Evolutionary conservation across 345 rosid genomes (phyloP).

Genomic region (Gossypioides kirkii): DNA sequence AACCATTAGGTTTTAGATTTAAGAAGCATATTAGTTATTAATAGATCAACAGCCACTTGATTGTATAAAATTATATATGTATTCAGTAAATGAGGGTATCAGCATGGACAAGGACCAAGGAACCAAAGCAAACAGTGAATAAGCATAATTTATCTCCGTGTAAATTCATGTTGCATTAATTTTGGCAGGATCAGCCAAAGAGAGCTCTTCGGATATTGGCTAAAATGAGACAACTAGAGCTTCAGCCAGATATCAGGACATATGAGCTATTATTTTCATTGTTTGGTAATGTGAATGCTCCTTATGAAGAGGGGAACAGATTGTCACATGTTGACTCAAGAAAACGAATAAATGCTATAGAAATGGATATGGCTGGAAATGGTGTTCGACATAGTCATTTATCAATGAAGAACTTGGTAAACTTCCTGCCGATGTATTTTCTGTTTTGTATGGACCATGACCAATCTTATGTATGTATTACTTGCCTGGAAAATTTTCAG

Average conservation of each 20-base stretch:
- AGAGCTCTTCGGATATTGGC: constrained; percentile 59
- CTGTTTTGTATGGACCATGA: constrained; percentile 8
- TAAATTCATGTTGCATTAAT: constrained; percentile 10
- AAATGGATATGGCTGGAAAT: constrained; percentile 65
- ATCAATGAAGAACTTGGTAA: constrained; percentile 69
- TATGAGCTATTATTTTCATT: constrained; percentile 67
- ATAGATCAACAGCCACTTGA: neutral
- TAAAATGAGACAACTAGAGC: constrained; percentile 59
- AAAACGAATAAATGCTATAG: constrained; percentile 66
- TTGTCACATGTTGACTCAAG: constrained; percentile 49
- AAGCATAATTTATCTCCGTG: neutral
- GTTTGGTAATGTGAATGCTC: constrained; percentile 68
- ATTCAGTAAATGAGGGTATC: neutral
- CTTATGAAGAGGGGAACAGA: constrained; percentile 58
- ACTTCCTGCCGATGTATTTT: constrained; percentile 13
- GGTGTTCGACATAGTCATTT: constrained; percentile 55
- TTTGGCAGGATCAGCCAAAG: constrained; percentile 71
- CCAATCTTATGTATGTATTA: neutral
- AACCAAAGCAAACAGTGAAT: neutral
- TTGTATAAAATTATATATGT: neutral
- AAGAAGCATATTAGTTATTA: neutral
- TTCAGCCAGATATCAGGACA: constrained; percentile 56
- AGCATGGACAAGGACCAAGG: neutral
- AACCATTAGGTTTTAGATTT: neutral
- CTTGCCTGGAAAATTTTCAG: constrained; percentile 31